These are phyloP conservation scores for Euptelea pleiosperma DNA, from an alignment of 164 flowering plant species.

Conservation along the genomic window DNA sequence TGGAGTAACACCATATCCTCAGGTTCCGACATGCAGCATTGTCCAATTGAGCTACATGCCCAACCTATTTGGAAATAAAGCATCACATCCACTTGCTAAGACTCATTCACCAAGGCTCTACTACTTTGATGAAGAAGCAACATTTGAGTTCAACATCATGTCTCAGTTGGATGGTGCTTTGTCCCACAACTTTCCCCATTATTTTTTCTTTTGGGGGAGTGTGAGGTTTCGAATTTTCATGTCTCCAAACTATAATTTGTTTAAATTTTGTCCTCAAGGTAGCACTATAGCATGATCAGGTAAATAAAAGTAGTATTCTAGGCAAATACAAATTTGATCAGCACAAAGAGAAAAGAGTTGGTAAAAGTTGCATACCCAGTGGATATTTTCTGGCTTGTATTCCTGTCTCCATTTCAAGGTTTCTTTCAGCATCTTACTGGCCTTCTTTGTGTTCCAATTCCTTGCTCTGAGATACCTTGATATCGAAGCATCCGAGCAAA, in stretches of 20 bases:
- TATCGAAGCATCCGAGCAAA: constrained; percentile 52
- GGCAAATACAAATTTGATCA: not conserved
- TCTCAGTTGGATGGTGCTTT: too few relatives aligned
- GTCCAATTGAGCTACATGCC: not conserved
- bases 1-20: too few relatives aligned
- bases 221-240: too few relatives aligned
- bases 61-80: not conserved
- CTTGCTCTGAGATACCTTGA: constrained; percentile 52
- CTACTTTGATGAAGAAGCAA: too few relatives aligned
- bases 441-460: constrained; percentile 57
- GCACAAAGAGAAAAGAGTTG: not conserved
- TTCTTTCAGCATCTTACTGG: constrained; percentile 55
- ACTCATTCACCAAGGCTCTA: too few relatives aligned
- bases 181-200: too few relatives aligned
- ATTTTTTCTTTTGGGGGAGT: too few relatives aligned
- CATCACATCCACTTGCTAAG: not conserved
- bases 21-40: not conserved
- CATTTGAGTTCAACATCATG: too few relatives aligned
- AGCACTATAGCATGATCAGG: too few relatives aligned
- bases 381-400: constrained; percentile 55
- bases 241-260: too few relatives aligned
- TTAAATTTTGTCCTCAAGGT: too few relatives aligned
- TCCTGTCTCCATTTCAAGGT: constrained; percentile 55
- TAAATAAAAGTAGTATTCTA: too few relatives aligned
- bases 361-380: constrained; percentile 48